Evolutionary conservation across 306 rosid genomes (phyloP), one percentile per base, ranked within the genome.

Genomic region (Castanopsis chinensis): DNA sequence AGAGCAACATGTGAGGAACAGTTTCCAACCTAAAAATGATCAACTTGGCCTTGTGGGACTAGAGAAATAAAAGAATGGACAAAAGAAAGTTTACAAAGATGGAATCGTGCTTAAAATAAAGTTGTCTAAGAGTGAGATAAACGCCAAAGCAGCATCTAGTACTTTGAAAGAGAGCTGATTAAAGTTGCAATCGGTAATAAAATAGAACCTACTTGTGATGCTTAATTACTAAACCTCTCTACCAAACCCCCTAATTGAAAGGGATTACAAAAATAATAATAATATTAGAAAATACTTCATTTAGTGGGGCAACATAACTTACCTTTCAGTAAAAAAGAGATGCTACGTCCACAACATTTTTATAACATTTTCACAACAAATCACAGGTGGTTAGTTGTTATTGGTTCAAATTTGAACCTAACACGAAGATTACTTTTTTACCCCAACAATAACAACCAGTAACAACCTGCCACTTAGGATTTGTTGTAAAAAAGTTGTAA

Each of bases 71-170:
- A 23, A 41, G 18, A 6, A 28, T 55, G 81, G 79, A 72, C 61
- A 71, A 80, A 65, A 33, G 35, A 75, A 74, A 80, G 83, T 74
- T 74, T 49, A 56, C 32, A 72, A 79, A 78, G 75, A 77, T 23
- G 73, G 82, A 68, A 81, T 69, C 81, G 37, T 77, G 57, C 77
- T 18, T 12, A 70, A 86, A 73, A 15, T 28, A 30, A 64, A 63
- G 77, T 83, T 19, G 56, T 19, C 49, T 69, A 71, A 73, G 51
- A 67, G 81, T 71, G 32, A 74, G 57, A 25, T 56, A 32, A 75
- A 79, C 53, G 51, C 60, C 54, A 74, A 79, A 72, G 23, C 83
- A 32, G 60, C 77, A 73, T 52, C 83, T 30, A 52, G 72, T 37
- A 37, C 45, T 21, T 56, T 55, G 18, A 52, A 32, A 56, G 41